Evolutionary conservation across 129 eudicot genomes (phyloP).

Genomic region (Smallanthus sonchifolius): DNA sequence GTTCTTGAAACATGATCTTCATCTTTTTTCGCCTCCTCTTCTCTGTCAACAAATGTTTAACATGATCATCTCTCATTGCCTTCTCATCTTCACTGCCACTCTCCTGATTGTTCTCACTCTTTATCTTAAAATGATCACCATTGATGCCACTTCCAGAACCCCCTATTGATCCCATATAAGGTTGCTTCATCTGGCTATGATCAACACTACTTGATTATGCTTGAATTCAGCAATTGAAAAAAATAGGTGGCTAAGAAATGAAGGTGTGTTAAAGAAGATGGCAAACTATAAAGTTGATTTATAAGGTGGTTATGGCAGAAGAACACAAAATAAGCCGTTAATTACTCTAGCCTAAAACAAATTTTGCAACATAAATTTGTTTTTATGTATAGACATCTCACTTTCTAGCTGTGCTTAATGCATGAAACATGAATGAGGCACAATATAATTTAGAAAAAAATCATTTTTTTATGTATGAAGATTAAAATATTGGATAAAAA

Average conservation of each 20-base stretch:
- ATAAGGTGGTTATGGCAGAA: background rate
- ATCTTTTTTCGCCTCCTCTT: constrained; percentile 84
- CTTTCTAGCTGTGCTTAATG: background rate
- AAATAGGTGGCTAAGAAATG: too few relatives aligned
- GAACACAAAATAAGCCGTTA: background rate
- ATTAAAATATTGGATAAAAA: background rate
- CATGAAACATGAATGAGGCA: background rate
- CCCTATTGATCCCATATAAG: background rate
- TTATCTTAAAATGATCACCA: background rate
- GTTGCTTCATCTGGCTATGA: constrained; percentile 2
- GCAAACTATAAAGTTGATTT: constrained; percentile 13
- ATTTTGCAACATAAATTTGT: constrained; percentile 8
- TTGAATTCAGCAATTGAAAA: background rate
- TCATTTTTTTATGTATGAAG: background rate
- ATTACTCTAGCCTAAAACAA: background rate
- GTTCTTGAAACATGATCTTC: constrained; percentile 64
- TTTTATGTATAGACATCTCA: background rate
- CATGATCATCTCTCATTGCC: constrained; percentile 40
- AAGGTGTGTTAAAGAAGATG: constrained; percentile 17
- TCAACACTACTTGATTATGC: constrained; percentile 3
- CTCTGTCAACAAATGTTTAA: constrained; percentile 65
- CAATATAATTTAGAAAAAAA: background rate
- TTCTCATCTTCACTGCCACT: background rate
- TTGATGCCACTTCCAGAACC: background rate
- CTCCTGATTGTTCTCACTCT: background rate